Conservation (phyloP, 768 basidiomycete genomes). For the Pisolithus orientalis region DNA sequence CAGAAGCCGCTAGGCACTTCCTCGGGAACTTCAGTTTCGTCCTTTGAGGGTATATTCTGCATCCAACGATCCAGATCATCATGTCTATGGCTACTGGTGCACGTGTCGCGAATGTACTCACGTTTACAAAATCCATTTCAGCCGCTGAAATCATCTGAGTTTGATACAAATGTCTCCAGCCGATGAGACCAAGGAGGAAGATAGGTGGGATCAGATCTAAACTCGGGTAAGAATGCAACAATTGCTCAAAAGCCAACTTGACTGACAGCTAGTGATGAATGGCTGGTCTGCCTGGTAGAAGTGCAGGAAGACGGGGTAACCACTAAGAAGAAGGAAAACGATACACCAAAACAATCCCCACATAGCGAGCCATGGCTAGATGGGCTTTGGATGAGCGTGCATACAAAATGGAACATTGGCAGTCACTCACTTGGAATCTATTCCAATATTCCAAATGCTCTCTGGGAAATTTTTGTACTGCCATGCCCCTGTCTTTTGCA, state of each 20-base stretch:
- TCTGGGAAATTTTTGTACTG: not conserved
- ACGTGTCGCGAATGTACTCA: not conserved
- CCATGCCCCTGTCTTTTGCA: not conserved
- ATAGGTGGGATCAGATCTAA: not conserved
- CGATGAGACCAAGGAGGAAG: not conserved
- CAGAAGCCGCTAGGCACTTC: slow-evolving; percentile 1
- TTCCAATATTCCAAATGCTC: not conserved
- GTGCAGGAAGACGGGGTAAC: slow-evolving; percentile 53
- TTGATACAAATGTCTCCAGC: not conserved
- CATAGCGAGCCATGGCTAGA: slow-evolving; percentile 50
- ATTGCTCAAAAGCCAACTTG: not conserved
- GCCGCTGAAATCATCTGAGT: not conserved
- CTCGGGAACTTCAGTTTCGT: slow-evolving; percentile 5
- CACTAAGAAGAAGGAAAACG: slow-evolving; percentile 54
- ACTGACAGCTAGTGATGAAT: not conserved
- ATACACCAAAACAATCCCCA: slow-evolving; percentile 62
- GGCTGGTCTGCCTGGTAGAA: slow-evolving; percentile 34
- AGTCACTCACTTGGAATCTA: not conserved
- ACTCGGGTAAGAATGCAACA: not conserved
- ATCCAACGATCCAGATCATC: not conserved
- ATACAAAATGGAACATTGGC: not conserved
- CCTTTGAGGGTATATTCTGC: slow-evolving; percentile 6
- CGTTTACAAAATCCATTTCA: not conserved
- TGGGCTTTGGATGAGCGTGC: slow-evolving; percentile 12
- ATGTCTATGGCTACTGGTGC: not conserved